Base-by-base conservation (phyloP, 331 rosid species). In the Malus hybrid region DNA sequence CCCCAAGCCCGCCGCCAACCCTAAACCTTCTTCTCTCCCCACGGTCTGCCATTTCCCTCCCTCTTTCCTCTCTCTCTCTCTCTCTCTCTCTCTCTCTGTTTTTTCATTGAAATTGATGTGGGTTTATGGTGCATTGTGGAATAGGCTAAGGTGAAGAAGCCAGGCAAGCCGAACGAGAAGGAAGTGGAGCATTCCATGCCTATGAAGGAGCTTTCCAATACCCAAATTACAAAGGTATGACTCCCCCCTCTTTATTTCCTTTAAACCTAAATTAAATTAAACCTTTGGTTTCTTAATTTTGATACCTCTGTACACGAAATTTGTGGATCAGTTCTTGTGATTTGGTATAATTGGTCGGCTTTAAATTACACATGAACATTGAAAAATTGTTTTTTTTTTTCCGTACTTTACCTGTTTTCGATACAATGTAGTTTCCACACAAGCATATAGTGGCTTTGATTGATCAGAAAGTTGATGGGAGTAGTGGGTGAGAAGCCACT, bases 181-280 rank as follows among this genome's bases (percentile, higher is more conserved):
- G 78, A 55, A 62, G 68, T 52, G 18, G 64, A 70, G 29, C 24
- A 52, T 70, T 70, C 68, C 22, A 69, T 14, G 59, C 71, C 55
- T 22, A 55, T 54, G 84, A 75, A 70, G 64, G 73, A 69, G 77
- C 78, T 70, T 55, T 64, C 80, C 12, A 69, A 70, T 63, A 63
- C 54, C 29, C 79, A 75, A 61, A 59, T 64, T 22, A 80, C 76
- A 46, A 55, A 63, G 44, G 84, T 76, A 70, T 64, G 80, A 19
- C 20, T 67, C 31, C 57, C 27, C 61, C 24, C 4, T 34, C 2
- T 56, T 3, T 39, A 0, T 33, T 19, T 48, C 0, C n/a, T 55
- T 12, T n/a, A 65, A 14, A 34, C 20, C 54, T 46, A 46, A 44
- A 44, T 46, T 3, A 44, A 71, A 11, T 46, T 68, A 18, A 69